Conservation (phyloP, 306 rosid species). For the Canavalia ensiformis region DNA sequence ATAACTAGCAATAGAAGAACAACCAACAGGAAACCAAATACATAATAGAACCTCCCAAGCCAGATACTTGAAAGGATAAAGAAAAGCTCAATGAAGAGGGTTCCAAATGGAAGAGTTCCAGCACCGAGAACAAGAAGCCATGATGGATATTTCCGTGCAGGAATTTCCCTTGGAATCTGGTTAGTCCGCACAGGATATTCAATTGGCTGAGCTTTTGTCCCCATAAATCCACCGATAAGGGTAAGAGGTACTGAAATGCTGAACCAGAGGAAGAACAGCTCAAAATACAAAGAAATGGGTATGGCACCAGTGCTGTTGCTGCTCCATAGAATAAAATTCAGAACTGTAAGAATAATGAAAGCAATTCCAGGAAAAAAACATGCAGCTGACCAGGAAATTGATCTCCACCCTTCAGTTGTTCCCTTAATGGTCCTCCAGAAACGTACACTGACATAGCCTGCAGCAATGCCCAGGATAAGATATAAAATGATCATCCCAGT, state of each 20-base stretch:
- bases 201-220: constrained; percentile 75
- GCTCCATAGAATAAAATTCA: constrained; percentile 83
- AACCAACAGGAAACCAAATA: constrained; percentile 68
- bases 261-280: constrained; percentile 27
- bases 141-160: constrained; percentile 79
- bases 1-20: constrained; percentile 71
- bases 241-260: constrained; percentile 90
- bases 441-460: constrained; percentile 85
- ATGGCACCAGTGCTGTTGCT: constrained; percentile 69
- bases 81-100: too few relatives aligned
- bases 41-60: not conserved
- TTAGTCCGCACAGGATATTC: constrained; percentile 80
- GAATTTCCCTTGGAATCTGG: constrained; percentile 50
- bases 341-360: constrained; percentile 70
- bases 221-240: constrained; percentile 79
- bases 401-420: constrained; percentile 82
- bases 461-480: constrained; percentile 78
- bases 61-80: too few relatives aligned
- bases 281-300: constrained; percentile 24
- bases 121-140: constrained; percentile 76
- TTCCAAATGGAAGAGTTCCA: too few relatives aligned
- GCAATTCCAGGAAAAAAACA: constrained; percentile 86
- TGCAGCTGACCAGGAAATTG: constrained; percentile 74
- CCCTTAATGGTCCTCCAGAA: constrained; percentile 84
- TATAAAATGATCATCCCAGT: constrained; percentile 87